Percentiles rank a stretch among this genome's conserved stretches.
These are phyloP conservation scores for Mortierella sp. DNA, from an alignment of 371 early-diverging fungal species.

Conservation along the genomic window DNA sequence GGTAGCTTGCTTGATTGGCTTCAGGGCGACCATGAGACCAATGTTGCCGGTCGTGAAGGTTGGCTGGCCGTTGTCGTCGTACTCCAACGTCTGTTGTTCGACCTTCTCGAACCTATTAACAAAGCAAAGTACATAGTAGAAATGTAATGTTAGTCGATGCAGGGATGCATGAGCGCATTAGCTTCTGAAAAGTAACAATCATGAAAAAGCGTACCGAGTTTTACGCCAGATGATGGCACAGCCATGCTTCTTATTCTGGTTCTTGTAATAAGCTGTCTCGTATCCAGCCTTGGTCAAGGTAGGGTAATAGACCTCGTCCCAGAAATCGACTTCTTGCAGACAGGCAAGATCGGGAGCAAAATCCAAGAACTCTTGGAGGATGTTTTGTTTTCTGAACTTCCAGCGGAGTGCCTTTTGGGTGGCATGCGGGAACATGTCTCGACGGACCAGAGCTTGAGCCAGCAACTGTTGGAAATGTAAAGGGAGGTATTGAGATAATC, in stretches of 20 bases:
- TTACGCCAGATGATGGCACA: conserved; percentile 56
- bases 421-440: conserved; percentile 69
- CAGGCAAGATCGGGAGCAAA: conserved; percentile 68
- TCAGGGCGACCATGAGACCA: conserved; percentile 62
- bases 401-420: conserved; percentile 57
- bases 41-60: conserved; percentile 68
- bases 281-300: conserved; percentile 54
- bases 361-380: conserved; percentile 62
- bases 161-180: background rate
- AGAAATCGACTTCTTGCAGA: conserved; percentile 65
- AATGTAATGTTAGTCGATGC: background rate
- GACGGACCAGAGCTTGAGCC: conserved; percentile 67
- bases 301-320: conserved; percentile 53
- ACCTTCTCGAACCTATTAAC: conserved; percentile 52
- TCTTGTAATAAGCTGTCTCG: conserved; percentile 45
- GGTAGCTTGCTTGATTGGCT: conserved; percentile 20
- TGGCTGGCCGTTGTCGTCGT: conserved; percentile 61
- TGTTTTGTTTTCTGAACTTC: conserved; percentile 52
- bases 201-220: conserved; percentile 26
- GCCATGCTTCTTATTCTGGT: conserved; percentile 53
- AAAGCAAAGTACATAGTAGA: background rate
- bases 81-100: conserved; percentile 61
- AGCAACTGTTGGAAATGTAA: conserved; percentile 56
- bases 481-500: background rate
- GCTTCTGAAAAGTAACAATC: background rate